Evolutionary conservation across 2,329 filamentous ascomycete genomes (phyloP), one percentile per base, ranked within the genome.

Genomic region (Allantophomopsis lycopodina): DNA sequence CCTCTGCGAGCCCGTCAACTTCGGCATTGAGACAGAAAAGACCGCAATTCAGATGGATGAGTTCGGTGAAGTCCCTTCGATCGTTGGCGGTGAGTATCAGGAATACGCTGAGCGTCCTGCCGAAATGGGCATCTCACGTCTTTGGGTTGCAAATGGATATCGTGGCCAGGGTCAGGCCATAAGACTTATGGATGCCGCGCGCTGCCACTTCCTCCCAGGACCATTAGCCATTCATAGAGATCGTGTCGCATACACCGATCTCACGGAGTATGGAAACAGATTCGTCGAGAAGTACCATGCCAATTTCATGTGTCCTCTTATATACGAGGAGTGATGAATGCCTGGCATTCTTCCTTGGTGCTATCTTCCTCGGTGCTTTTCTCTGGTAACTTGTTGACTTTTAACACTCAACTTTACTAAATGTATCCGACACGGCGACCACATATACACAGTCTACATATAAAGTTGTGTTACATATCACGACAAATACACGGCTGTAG

Each of bases 201-300:
- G 68, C 40, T 62, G 59, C 42, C 65, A 45, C 12, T 14, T 69
- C 48, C 76, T 76, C 49, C 62, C 73, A 39, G 69, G 71, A 43
- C 67, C 68, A 2, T 60, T 73, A 55, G 63, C 64, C 32, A 62
- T 77, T 36, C 60, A 65, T 14, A 76, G 72, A 52, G 60, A 63
- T 10, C 55, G 66, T 50, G 61, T 79, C 32, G 76, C 76, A 2
- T 79, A 81, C 57, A 78, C 73, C 48, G 73, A 78, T 49, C 75
- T 76, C n/a, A 81, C 77, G 0, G 69, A 71, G 47, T 71, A 67
- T 49, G 77, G 77, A 31, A 67, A 65, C 12, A 59, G 58, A 33
- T 58, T 82, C 46, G 73, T 75, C 7, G 61, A 35, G 21, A 42
- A 68, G 48, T 67, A 65, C 44, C 79, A 74, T 61, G 74, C 71